These are phyloP conservation scores for Pythium dissimile DNA, from an alignment of 352 stramenopile species.

Conservation along the genomic window DNA sequence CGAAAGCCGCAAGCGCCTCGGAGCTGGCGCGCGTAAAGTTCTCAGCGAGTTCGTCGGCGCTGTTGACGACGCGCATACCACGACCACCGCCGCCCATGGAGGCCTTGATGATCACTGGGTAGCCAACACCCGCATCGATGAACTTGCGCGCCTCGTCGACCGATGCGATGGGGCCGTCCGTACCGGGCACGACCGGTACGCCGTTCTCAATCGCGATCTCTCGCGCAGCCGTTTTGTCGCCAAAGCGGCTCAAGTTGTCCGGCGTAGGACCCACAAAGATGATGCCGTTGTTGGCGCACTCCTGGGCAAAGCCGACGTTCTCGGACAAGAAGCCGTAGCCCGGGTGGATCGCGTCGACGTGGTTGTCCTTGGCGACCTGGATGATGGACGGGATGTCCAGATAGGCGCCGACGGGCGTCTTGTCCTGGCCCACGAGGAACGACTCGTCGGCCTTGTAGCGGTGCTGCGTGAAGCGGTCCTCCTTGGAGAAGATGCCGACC, in stretches of 20 bases:
- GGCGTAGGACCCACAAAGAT: constrained; percentile 95
- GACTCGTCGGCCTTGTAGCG: constrained; percentile 97
- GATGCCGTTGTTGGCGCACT: constrained; percentile 90
- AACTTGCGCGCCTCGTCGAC: constrained; percentile 87
- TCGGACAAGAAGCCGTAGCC: constrained; percentile 98
- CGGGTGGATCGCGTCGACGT: constrained; percentile 95
- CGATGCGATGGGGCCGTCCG: constrained; percentile 86
- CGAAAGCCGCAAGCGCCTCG: constrained; percentile 90
- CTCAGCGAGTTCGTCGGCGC: constrained; percentile 79
- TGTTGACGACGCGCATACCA: constrained; percentile 94
- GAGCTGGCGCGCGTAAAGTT: constrained; percentile 86
- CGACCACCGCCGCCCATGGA: constrained; percentile 95
- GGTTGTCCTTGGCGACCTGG: constrained; percentile 89
- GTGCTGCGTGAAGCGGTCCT: constrained; percentile 95
- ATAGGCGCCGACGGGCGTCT: constrained; percentile 94
- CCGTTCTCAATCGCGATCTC: constrained; percentile 88
- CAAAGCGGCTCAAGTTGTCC: constrained; percentile 88
- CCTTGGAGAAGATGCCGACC: constrained; percentile 89
- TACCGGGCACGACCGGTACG: constrained; percentile 88
- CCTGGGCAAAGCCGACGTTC: constrained; percentile 93
- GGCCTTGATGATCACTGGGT: constrained; percentile 99
- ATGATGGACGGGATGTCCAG: constrained; percentile 95
- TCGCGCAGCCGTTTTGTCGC: constrained; percentile 88
- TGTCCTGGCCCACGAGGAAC: constrained; percentile 90
- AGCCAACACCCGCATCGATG: constrained; percentile 89